phyloP scores from a whole-genome alignment of 495 filamentous ascomycete genomes.

The Hyaloscypha bicolor region DNA sequence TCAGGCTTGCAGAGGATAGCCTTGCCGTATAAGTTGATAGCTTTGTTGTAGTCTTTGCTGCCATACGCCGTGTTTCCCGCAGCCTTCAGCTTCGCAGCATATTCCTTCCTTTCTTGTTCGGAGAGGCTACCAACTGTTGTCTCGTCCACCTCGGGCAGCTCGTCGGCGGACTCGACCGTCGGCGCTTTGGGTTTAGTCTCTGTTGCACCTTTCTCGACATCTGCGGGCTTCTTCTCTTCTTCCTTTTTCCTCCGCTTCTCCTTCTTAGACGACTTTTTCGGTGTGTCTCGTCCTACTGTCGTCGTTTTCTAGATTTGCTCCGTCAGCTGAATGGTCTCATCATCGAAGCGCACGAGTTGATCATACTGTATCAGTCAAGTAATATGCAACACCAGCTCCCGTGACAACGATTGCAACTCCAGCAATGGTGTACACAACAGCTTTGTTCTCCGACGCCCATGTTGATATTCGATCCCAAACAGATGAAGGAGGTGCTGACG shows the following conservation, averaged over 20 bases:
- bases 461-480: constrained; percentile 86
- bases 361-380: constrained; percentile 60
- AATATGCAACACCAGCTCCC: constrained; percentile 89
- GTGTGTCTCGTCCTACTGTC: constrained; percentile 29
- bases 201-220: constrained; percentile 42
- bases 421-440: constrained; percentile 91
- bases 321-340: constrained; percentile 35
- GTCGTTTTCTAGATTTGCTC: constrained; percentile 35
- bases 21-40: constrained; percentile 92
- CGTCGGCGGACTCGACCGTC: constrained; percentile 68
- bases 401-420: constrained; percentile 91
- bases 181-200: constrained; percentile 47
- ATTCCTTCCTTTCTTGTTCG: constrained; percentile 76
- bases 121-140: constrained; percentile 68
- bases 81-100: constrained; percentile 87
- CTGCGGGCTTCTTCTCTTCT: constrained; percentile 44
- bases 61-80: constrained; percentile 97
- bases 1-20: constrained; percentile 97
- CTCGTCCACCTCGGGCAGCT: constrained; percentile 86
- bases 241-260: constrained; percentile 54
- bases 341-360: background rate
- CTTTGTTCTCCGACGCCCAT: constrained; percentile 96
- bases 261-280: constrained; percentile 62
- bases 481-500: constrained; percentile 59
- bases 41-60: constrained; percentile 83